Percentiles rank a stretch among this genome's conserved stretches.
phyloP scores from a whole-genome alignment of 768 basidiomycete genomes.

The Leccinum olivaceopallidum region DNA sequence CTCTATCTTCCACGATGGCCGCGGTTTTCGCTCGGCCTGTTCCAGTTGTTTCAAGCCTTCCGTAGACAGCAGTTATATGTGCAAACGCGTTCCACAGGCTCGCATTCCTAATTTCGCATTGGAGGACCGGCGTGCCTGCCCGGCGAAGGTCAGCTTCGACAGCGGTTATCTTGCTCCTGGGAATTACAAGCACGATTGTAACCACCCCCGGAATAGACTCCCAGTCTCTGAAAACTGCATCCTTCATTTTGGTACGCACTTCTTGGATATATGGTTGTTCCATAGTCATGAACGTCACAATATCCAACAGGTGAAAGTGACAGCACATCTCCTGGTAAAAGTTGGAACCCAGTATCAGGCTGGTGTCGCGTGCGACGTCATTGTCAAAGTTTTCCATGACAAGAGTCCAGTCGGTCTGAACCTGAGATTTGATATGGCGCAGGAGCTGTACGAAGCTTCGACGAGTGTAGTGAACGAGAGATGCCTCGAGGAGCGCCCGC shows the following conservation, averaged over 20 bases:
- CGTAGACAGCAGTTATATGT: slow-evolving; percentile 23
- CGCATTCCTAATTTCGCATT: slow-evolving; percentile 23
- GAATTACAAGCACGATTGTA: slow-evolving; percentile 35
- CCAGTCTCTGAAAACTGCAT: slow-evolving; percentile 33
- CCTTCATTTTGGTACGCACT: slow-evolving; percentile 6
- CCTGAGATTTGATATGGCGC: slow-evolving; percentile 37
- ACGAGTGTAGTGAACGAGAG: slow-evolving; percentile 46
- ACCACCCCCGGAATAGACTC: slow-evolving; percentile 31
- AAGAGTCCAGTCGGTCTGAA: slow-evolving; percentile 42
- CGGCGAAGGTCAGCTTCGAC: slow-evolving; percentile 26
- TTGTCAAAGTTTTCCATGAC: slow-evolving; percentile 38
- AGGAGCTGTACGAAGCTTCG: slow-evolving; percentile 49
- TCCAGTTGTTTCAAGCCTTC: slow-evolving; percentile 20
- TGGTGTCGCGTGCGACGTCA: slow-evolving; percentile 10
- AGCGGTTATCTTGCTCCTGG: slow-evolving; percentile 25
- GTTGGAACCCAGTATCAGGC: slow-evolving; percentile 26
- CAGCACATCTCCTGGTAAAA: slow-evolving; percentile 49
- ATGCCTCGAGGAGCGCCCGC: slow-evolving; percentile 7
- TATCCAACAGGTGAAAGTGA: slow-evolving; percentile 42
- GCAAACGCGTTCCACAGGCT: slow-evolving; percentile 20
- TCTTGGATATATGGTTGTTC: slow-evolving; percentile 12
- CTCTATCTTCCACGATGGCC: slow-evolving; percentile 19
- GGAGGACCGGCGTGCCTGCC: slow-evolving; percentile 25
- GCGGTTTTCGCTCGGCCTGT: slow-evolving; percentile 20
- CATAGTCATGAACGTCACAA: slow-evolving; percentile 34